A percentile compares a stretch with the other conserved stretches of the same genome.
Conservation (phyloP, 495 filamentous ascomycete species). For the Aspergillus indologenus region DNA sequence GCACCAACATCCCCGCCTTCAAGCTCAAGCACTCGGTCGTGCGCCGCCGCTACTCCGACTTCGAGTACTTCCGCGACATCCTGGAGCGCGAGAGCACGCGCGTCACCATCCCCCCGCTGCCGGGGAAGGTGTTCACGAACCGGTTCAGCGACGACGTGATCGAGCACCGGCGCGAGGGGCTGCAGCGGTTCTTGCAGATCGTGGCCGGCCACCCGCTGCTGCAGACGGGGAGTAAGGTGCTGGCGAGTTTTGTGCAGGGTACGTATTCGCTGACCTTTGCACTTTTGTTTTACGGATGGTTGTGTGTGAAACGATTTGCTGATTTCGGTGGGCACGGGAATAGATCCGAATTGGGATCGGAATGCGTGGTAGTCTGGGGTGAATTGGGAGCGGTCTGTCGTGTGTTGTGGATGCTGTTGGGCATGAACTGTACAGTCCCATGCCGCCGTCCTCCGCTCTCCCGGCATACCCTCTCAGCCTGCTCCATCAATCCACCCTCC, state of each 20-base stretch:
- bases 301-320: neutral
- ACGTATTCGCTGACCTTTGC: conserved; percentile 38
- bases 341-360: conserved; percentile 39
- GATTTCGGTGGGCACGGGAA: conserved; percentile 8
- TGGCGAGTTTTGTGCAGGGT: conserved; percentile 96
- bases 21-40: conserved; percentile 84
- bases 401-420: neutral
- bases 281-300: conserved; percentile 5
- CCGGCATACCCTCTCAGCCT: no score
- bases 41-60: conserved; percentile 92
- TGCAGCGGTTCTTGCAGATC: conserved; percentile 96
- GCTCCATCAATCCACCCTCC: no score
- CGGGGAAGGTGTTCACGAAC: conserved; percentile 97
- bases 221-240: conserved; percentile 95
- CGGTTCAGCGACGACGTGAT: conserved; percentile 98
- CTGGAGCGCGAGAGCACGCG: conserved; percentile 91
- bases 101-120: conserved; percentile 92
- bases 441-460: no score
- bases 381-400: neutral
- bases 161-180: conserved; percentile 84
- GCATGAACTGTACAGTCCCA: no score
- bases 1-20: conserved; percentile 98
- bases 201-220: conserved; percentile 94
- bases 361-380: conserved; percentile 33
- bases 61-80: conserved; percentile 98